Base-by-base conservation (phyloP, 306 rosid genomes). In the Vicia villosa region DNA sequence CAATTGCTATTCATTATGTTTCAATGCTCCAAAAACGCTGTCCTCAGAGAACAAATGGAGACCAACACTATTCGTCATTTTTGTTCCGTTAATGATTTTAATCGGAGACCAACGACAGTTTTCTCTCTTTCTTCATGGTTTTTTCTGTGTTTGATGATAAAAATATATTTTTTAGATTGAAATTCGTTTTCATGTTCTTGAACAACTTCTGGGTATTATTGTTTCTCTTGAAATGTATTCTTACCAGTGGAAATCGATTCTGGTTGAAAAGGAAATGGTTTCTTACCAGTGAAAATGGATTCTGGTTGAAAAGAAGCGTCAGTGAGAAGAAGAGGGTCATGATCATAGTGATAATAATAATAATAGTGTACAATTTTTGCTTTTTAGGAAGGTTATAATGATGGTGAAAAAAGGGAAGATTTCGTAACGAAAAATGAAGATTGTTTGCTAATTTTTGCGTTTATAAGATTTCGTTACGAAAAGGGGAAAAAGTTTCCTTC, bases 81-180 rank as follows among this genome's bases (percentile, higher is more conserved):
- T 22, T 1, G 2, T n/a, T n/a, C n/a, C n/a, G n/a, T n/a, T 22
- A 2, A 22, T 22, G 24, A 22, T 22, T 22, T 2, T 22, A 2
- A 22, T 22, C 24, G 2, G 24, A 22, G 24, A 22, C 24, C 24
- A 22, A 22, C 24, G 2, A 22, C 24, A 2, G 24, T 74, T 64
- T 60, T 78, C 3, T 85, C 97, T 56, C 90, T 84, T 0, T 73
- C 92, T 15, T 92, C 96, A 43, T 90, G 96, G 77, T 96, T 93
- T 66, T 69, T 88, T 36, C 93, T 80, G 81, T 93, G 93, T 71
- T 86, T 88, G 80, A 90, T 85, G 22, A 88, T 70, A 36, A 89
- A 88, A 0, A 88, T 81, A 85, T 93, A 96, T 59, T 83, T 93
- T 70, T 85, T 93, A 60, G 74, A 78, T 66, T 61, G 83, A 21